Evolutionary conservation across 768 basidiomycete genomes (phyloP), one percentile per base, ranked within the genome.

Genomic region (Hericium erinaceus): DNA sequence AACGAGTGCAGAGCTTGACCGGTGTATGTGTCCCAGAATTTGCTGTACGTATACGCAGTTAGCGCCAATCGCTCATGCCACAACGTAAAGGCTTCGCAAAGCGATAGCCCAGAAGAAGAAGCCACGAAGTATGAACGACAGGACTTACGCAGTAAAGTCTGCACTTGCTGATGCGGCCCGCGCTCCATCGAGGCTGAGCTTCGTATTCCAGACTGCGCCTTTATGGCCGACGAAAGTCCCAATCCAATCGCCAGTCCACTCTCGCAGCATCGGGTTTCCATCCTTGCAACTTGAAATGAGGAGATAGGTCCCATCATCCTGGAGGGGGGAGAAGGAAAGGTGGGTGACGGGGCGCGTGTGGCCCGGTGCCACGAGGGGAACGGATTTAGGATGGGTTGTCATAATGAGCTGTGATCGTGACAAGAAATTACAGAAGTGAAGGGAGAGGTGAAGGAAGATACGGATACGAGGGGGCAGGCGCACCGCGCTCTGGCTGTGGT

Each of bases 161-260:
- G 95, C 95, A 69, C 92, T 94, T 48, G 89, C 95, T 2, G 95
- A 89, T 20, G 85, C 94, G 13, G 95, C 95, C 66, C 84, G 81
- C 15, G 91, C 83, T 13, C 85, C 82, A 72, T 98, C 95, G 20
- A 79, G 73, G 26, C 89, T 92, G 59, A 99, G 82, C 73, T 97
- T 95, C 52, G 90, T 89, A 63, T 89, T 85, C 95, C 95, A 99
- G 3, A 99, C 95, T 8, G 95, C 95, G 64, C 95, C 97, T 70
- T 92, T 90, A 74, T 90, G 88, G 22, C 89, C 88, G 44, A 91
- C 77, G 70, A 90, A 92, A 16, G 89, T 91, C 39, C 97, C 97
- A 68, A 97, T 90, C 97, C 97, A 99, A 72, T 99, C 97, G 38
- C 95, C 95, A 56, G 92, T 90, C 95, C 95, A 95, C 67, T 93